Conservation (phyloP, 2,329 filamentous ascomycete genomes). For the Sarocladiaceae sp. region DNA sequence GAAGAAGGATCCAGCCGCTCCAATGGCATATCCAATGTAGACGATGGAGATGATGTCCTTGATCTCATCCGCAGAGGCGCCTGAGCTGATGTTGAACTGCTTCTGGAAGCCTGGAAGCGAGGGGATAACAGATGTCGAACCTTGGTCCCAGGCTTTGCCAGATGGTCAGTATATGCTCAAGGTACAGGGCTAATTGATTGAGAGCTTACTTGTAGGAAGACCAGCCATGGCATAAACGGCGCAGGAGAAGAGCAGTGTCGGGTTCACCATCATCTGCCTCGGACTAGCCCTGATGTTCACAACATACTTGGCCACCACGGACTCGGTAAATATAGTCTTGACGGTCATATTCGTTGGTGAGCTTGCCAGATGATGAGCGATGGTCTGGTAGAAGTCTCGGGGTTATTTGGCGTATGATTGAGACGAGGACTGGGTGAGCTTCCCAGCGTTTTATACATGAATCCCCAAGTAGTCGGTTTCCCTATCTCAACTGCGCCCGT, state of each 20-base stretch:
- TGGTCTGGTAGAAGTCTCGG: no score
- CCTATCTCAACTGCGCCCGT: no score
- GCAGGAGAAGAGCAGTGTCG: constrained; percentile 14
- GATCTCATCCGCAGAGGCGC: constrained; percentile 17
- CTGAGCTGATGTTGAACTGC: constrained; percentile 24
- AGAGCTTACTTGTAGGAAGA: constrained; percentile 13
- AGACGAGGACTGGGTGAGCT: no score
- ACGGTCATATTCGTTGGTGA: no score
- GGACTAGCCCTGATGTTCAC: constrained; percentile 14
- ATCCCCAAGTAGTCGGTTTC: no score
- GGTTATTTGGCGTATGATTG: no score
- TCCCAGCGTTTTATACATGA: no score
- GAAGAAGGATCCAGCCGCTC: constrained; percentile 30
- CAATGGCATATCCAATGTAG: constrained; percentile 20
- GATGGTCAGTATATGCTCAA: not conserved
- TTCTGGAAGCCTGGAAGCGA: constrained; percentile 29
- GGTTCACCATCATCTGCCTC: constrained; percentile 16
- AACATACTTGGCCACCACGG: constrained; percentile 13
- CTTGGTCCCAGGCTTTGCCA: constrained; percentile 15
- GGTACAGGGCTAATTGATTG: not conserved
- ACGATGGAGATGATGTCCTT: constrained; percentile 31
- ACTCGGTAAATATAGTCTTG: not conserved
- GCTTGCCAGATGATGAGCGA: no score
- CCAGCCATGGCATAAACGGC: constrained; percentile 17
- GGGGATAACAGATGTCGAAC: constrained; percentile 21